phyloP scores from a whole-genome alignment of 164 flowering plant species.

The Stephania japonica region DNA sequence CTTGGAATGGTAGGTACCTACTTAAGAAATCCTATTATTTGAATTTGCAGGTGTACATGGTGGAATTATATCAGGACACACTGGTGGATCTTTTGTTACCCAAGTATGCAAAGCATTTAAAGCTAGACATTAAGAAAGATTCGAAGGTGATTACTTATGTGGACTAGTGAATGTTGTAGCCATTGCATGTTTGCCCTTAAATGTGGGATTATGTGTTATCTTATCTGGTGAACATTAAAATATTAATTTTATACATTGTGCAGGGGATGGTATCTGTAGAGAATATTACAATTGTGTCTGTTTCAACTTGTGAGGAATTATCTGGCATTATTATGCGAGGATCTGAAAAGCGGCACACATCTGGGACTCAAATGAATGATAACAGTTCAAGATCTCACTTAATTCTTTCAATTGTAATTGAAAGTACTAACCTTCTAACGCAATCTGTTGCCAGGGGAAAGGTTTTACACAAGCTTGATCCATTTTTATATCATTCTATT shows the following conservation, averaged over 20 bases:
- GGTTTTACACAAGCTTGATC: conserved; percentile 32
- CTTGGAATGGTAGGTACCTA: background rate
- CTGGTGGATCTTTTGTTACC: conserved; percentile 84
- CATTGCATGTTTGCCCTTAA: background rate
- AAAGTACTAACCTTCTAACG: conserved; percentile 89
- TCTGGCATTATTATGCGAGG: conserved; percentile 63
- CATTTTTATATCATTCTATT: background rate
- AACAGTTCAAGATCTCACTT: conserved; percentile 97
- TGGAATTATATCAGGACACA: conserved; percentile 95
- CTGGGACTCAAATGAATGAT: conserved; percentile 97
- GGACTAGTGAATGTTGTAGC: background rate
- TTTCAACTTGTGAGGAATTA: conserved; percentile 77
- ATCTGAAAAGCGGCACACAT: conserved; percentile 75
- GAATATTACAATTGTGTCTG: conserved; percentile 62
- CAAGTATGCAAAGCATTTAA: conserved; percentile 56
- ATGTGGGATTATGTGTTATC: background rate
- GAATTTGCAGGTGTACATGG: conserved; percentile 77
- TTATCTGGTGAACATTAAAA: conserved; percentile 6
- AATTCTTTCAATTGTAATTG: conserved; percentile 81
- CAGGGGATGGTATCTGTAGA: conserved; percentile 97
- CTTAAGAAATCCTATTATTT: background rate
- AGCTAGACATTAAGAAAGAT: conserved; percentile 92
- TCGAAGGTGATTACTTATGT: conserved; percentile 52
- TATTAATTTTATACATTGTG: background rate
- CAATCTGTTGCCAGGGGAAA: conserved; percentile 90